phyloP scores from a whole-genome alignment of 202 grass and related monocot species.

The Digitaria exilis region DNA sequence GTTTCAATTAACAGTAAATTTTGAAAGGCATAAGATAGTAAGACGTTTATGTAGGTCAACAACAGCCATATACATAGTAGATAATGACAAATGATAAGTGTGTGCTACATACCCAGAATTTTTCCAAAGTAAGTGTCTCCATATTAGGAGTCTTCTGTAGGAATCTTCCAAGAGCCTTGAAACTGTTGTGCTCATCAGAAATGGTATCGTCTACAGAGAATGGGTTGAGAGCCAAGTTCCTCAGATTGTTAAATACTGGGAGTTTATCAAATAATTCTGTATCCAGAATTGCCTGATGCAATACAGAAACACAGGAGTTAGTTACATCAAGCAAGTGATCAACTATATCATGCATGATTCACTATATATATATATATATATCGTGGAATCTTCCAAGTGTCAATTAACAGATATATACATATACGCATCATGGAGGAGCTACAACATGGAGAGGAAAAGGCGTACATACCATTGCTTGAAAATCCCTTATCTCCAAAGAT shows the following conservation, averaged over 20 bases:
- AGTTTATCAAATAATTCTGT: not conserved
- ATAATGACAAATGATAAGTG: not conserved
- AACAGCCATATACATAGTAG: not conserved
- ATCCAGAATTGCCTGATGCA: not conserved
- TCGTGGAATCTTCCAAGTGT: not conserved
- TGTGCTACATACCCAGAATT: not conserved
- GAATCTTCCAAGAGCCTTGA: not conserved
- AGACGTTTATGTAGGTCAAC: not conserved
- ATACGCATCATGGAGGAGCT: not conserved
- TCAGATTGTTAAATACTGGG: not conserved
- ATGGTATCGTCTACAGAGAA: not conserved
- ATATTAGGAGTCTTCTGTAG: conserved; percentile 9
- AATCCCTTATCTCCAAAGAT: not conserved
- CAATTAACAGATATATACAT: not conserved
- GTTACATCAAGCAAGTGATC: not conserved
- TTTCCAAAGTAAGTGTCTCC: not conserved
- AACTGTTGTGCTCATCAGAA: not conserved
- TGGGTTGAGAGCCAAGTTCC: not conserved
- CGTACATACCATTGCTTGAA: not conserved
- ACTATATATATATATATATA: not conserved
- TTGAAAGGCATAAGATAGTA: not conserved
- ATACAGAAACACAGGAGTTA: not conserved
- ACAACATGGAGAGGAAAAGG: not conserved
- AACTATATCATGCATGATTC: not conserved
- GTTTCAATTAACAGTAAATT: not conserved